Evolutionary conservation across 225 moss, liverwort and hornwort genomes (phyloP), one percentile per base, ranked within the genome.

Genomic region (Lunularia cruciata): DNA sequence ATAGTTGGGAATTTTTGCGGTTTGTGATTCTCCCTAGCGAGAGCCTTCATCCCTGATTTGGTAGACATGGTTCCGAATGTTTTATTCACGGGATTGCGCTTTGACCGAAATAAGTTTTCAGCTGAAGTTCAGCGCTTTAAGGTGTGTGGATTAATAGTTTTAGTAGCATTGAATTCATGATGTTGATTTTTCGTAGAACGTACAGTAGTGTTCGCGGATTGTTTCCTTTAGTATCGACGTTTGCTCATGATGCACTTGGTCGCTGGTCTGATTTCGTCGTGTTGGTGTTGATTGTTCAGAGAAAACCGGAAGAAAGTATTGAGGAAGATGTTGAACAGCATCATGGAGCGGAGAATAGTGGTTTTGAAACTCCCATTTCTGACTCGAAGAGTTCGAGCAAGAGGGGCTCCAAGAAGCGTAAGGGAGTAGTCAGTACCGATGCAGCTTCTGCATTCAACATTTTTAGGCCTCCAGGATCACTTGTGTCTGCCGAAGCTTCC

Each of bases 51-150:
- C n/a, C n/a, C n/a, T n/a, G n/a, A n/a, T n/a, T n/a, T n/a, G n/a
- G n/a, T n/a, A n/a, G n/a, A n/a, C n/a, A 95, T 92, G 94, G 91
- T 89, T 60, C 56, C 88, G 4, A 75, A 81, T 0, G 85, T 89
- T 26, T 76, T 95, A 11, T 95, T 95, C 68, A 71, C 85, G 0
- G 94, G 94, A 16, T 76, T 95, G 64, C 88, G 79, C 14, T 84
- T 91, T 36, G 82, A 91, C 43, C 66, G 65, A 42, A 86, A 86
- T 70, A 84, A 81, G 31, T 87, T 88, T n/a, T 68, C 78, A 14
- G 57, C 80, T 0, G 89, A 88, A 23, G 48, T 88, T 45, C 75
- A 62, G 36, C 86, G 80, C 26, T 91, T 95, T 58, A 84, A 79
- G 66, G 78, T 69, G 40, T 73, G 52, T 19, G 23, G 6, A 5